Conservation (phyloP, 2,329 filamentous ascomycete genomes). For the Blastomyces emzantsi region DNA sequence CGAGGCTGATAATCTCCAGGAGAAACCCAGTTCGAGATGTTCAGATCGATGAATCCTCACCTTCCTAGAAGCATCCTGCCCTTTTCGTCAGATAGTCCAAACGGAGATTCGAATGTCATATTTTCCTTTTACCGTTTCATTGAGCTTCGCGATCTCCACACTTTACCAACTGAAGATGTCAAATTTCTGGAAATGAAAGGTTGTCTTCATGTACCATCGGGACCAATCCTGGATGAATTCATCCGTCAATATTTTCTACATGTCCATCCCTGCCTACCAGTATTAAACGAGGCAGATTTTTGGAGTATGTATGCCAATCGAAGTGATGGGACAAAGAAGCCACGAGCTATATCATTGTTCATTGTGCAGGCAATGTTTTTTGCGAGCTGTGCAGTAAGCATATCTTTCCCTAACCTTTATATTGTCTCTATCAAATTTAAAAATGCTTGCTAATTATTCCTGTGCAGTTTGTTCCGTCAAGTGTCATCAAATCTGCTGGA, state of each 20-base stretch:
- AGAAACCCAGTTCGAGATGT: slow-evolving; percentile 4
- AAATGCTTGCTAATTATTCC: slow-evolving; percentile 19
- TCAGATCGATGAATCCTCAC: slow-evolving; percentile 4
- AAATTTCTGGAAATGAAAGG: slow-evolving; percentile 41
- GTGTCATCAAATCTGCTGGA: slow-evolving; percentile 35
- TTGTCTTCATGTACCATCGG: slow-evolving; percentile 39
- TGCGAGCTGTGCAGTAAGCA: slow-evolving; percentile 33
- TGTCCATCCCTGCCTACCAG: slow-evolving; percentile 25
- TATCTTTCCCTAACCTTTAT: slow-evolving; percentile 14
- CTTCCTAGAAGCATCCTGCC: neutral
- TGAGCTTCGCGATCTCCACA: slow-evolving; percentile 15
- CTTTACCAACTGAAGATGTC: slow-evolving; percentile 36
- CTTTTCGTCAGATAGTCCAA: neutral
- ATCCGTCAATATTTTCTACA: slow-evolving; percentile 32
- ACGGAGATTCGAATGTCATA: slow-evolving; percentile 34
- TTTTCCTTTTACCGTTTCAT: slow-evolving; percentile 24
- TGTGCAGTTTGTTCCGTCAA: slow-evolving; percentile 40
- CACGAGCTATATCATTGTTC: slow-evolving; percentile 23
- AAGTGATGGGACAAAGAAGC: slow-evolving; percentile 3
- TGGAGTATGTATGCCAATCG: slow-evolving; percentile 26
- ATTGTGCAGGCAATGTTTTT: slow-evolving; percentile 27
- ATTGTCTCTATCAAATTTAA: neutral
- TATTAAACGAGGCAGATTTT: slow-evolving; percentile 38
- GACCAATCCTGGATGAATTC: slow-evolving; percentile 39
- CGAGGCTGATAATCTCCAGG: neutral